Base-by-base conservation (phyloP, 768 basidiomycete species). In the Lactarius trivialis region DNA sequence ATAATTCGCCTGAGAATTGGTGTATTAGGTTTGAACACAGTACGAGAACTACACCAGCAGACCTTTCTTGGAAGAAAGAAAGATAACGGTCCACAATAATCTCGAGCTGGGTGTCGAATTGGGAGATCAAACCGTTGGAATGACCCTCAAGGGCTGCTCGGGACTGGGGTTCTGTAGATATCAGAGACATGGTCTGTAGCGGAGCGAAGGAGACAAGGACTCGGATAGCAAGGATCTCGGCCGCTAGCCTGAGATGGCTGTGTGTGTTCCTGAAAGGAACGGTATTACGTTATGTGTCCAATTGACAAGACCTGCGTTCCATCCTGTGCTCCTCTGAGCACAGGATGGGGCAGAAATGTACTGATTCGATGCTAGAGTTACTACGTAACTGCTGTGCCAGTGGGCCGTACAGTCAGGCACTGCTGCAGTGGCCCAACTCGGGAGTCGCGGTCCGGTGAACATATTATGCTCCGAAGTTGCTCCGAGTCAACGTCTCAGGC, bases 21-120 rank as follows among this genome's bases (percentile, higher is more conserved):
- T 54, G 67, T 67, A 21, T 48, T 26, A 55, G 48, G 32, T 14
- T 45, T 62, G 45, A 52, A 34, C 55, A 37, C 68, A 64, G 52
- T 61, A 32, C 30, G 58, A 68, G 52, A 51, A 58, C 51, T 36
- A 63, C 53, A 24, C 15, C 63, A 24, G 60, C 78, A 64, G 65
- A 89, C 92, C 93, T 81, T 77, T 94, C 93, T 73, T 85, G 83
- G 75, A 95, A 93, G 77, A 94, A 95, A 60, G 70, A 76, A 61
- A 95, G 79, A 72, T 92, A 93, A 4, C 88, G 88, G 67, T 93
- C 88, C 41, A 80, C 81, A 65, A 91, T 72, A 65, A 83, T 77
- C 61, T 77, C 82, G 34, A 93, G 82, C 67, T 92, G 84, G 45
- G 79, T 70, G 56, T 93, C 91, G 68, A 91, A 92, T 57, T 86